Evolutionary conservation across 176 grass and related monocot species (phyloP).

Genomic region (Microstegium vimineum): DNA sequence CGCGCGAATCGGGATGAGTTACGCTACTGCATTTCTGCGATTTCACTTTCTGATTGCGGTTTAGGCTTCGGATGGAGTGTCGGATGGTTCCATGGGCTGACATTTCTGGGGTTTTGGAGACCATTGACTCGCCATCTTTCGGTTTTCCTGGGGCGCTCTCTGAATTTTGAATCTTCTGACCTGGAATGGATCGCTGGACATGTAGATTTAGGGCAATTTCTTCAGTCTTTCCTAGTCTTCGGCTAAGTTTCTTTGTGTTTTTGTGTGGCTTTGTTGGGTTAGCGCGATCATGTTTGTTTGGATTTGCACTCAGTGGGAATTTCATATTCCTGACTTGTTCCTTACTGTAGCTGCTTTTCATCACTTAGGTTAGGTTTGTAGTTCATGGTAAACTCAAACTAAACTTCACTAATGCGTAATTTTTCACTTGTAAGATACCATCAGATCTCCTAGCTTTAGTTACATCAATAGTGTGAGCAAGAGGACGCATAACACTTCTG

Average conservation of each 20-base stretch:
- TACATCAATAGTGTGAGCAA: background rate
- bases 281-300: background rate
- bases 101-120: conserved; percentile 11
- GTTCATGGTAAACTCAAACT: background rate
- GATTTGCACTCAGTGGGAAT: background rate
- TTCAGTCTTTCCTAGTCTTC: background rate
- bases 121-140: background rate
- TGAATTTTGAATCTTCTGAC: conserved; percentile 15
- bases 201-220: conserved; percentile 1
- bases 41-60: conserved; percentile 1
- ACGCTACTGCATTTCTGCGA: background rate
- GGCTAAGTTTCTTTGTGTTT: background rate
- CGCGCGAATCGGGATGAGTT: conserved; percentile 2
- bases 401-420: background rate
- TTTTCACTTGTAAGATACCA: conserved; percentile 1
- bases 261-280: background rate
- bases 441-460: background rate
- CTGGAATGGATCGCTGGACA: background rate
- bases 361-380: background rate
- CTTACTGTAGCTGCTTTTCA: conserved; percentile 1
- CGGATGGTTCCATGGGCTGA: background rate
- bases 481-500: background rate
- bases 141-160: background rate
- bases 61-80: conserved; percentile 7
- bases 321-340: background rate